A percentile compares a stretch with the other conserved stretches of the same genome.
Conservation (phyloP, 352 stramenopile species). For the Bremia lactucae region DNA sequence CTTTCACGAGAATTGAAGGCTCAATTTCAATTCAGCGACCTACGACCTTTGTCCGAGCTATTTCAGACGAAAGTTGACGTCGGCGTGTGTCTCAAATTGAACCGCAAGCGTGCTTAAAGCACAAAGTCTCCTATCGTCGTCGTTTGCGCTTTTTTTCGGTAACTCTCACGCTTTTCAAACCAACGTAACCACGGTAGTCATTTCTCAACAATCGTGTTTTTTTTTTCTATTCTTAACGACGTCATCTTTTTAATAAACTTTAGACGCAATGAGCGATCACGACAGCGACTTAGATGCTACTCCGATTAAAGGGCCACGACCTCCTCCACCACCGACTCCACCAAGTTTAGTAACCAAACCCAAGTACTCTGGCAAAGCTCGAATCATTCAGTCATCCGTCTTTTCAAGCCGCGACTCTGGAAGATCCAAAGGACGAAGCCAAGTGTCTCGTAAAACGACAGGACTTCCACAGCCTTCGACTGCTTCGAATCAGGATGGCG, state of each 20-base stretch:
- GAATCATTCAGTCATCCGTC: slow-evolving; percentile 22
- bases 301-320: slow-evolving; percentile 10
- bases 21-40: slow-evolving; percentile 23
- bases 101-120: not conserved
- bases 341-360: slow-evolving; percentile 1
- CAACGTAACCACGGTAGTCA: too few species aligned
- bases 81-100: not conserved
- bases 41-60: slow-evolving; percentile 4
- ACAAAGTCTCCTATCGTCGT: not conserved
- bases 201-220: slow-evolving; percentile 5
- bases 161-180: not conserved
- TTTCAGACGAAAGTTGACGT: too few species aligned
- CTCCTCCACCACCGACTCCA: slow-evolving; percentile 7
- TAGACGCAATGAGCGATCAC: slow-evolving; percentile 18
- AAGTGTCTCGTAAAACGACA: slow-evolving; percentile 10
- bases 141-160: slow-evolving; percentile 2
- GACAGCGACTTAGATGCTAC: slow-evolving; percentile 19
- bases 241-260: slow-evolving; percentile 6
- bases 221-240: slow-evolving; percentile 5
- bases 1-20: slow-evolving; percentile 13
- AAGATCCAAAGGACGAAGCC: slow-evolving; percentile 4
- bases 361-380: slow-evolving; percentile 25
- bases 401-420: slow-evolving; percentile 17
- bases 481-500: not conserved
- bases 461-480: slow-evolving; percentile 3